Evolutionary conservation across 192 early-diverging fungal species (phyloP), one percentile per base, ranked within the genome.

Genomic region (Coemansia sp.): DNA sequence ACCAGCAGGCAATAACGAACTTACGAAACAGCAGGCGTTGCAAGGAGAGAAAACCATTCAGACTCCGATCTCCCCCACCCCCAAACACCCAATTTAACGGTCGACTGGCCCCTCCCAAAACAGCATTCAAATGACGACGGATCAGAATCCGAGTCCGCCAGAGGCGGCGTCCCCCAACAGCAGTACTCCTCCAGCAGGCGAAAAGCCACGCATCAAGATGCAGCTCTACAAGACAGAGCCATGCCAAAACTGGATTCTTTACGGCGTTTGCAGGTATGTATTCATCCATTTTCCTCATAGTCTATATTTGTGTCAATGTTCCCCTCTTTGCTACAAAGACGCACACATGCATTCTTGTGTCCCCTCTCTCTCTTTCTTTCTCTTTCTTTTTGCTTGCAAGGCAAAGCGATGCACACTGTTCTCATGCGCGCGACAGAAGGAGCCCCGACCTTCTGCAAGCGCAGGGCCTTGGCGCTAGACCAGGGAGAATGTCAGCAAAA

Each of bases 171-270:
- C 41, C 53, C 34, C 46, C 43, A 60, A 32, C 56, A 33, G 35
- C 58, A 36, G 17, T 20, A 19, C 32, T 9, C 49, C 14, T 32
- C 19, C 33, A 19, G 69, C 29, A 35, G 32, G 29, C 59, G 62
- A 71, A 11, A 74, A 71, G 69, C 71, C 80, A 48, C 71, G 75
- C 60, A 82, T 75, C 71, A 74, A 74, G 34, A 61, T 62, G 57
- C 80, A 74, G 69, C 82, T 91, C 38, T 90, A 90, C 85, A 91
- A 91, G 65, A 91, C 90, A 22, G 90, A 91, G 73, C 79, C 89
- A 25, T 91, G 90, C 72, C 81, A 87, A 25, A 88, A 85, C 23
- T 82, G 74, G 71, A 17, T 66, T 6, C 55, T 77, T 17, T 67
- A 82, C 59, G 75, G 73, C 14, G 60, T 55, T 41, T 87, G 86